Evolutionary conservation across 805 yeast genomes (phyloP), one percentile per base, ranked within the genome.

Genomic region (Saccharomycopsis sp.): DNA sequence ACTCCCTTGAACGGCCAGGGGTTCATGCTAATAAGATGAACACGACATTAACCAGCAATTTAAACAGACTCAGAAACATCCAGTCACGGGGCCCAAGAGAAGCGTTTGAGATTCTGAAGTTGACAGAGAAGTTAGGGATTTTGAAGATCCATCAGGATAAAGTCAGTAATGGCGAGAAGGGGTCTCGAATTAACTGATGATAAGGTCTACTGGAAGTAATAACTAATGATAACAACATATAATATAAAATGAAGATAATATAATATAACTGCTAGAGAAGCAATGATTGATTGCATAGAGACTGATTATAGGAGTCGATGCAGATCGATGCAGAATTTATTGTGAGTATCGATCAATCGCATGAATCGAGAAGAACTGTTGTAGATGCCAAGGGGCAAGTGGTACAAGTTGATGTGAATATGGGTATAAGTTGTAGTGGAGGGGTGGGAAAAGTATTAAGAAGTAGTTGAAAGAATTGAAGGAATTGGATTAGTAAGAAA

Each of bases 121-220:
- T 44, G 49, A 17, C 49, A 7, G 49, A 44, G 49, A 44, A 44
- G 22, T 44, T 44, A 17, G 49, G 49, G 49, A 44, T 44, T 44
- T 44, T 44, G 49, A 44, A 44, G 22, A 44, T 17, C 7, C 49
- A 17, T 17, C 49, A 44, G 49, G 49, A 44, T 17, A n/a, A 44
- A 17, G 22, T 7, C 8, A 12, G 22, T 8, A 44, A 44, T 17
- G 22, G 12, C 14, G 41, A n/a, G n/a, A n/a, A n/a, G n/a, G n/a
- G n/a, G n/a, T n/a, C 38, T 29, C 12, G 38, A 29, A 29, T 12
- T 29, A 12, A 29, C 9, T 29, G 38, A 29, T 12, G 12, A 29
- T 29, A 29, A 29, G 9, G 38, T 29, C 9, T 29, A 29, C n/a
- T n/a, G n/a, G n/a, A n/a, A n/a, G n/a, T n/a, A n/a, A n/a, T n/a